A percentile compares a stretch with the other conserved stretches of the same genome.
Conservation (phyloP, 805 yeast genomes). For the Lachancea cidri region DNA sequence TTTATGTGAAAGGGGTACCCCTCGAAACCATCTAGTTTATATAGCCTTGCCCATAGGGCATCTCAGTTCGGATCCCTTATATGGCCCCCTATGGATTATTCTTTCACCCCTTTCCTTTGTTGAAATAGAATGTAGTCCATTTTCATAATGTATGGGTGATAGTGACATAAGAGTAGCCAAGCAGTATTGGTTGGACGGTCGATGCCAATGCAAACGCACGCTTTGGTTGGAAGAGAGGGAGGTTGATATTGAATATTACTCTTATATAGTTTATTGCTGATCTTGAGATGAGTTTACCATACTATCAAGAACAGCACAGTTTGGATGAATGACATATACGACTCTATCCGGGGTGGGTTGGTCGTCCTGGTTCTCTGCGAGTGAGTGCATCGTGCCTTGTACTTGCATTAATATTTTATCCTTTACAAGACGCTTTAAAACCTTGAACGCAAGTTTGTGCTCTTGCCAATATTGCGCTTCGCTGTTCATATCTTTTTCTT, state of each 20-base stretch:
- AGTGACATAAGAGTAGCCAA: background rate
- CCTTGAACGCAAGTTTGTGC: slow-evolving; percentile 67
- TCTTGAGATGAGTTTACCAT: slow-evolving; percentile 6
- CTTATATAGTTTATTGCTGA: no score
- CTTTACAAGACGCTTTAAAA: slow-evolving; percentile 73
- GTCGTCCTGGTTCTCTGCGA: slow-evolving; percentile 30
- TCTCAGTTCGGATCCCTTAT: background rate
- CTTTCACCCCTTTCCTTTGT: slow-evolving; percentile 1
- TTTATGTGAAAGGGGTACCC: background rate
- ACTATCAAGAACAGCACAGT: slow-evolving; percentile 67
- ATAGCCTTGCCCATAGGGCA: background rate
- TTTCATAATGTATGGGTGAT: background rate
- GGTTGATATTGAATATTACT: no score
- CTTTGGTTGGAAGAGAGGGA: no score
- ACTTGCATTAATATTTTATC: slow-evolving; percentile 78
- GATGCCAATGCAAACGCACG: background rate
- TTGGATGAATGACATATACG: slow-evolving; percentile 67
- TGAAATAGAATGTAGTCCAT: background rate
- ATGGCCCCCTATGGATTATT: background rate
- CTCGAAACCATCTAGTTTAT: background rate
- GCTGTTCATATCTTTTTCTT: slow-evolving; percentile 62
- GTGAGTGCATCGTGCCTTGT: slow-evolving; percentile 42
- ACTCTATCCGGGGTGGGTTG: slow-evolving; percentile 24
- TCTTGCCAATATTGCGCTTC: slow-evolving; percentile 71
- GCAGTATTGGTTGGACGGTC: background rate